phyloP scores from a whole-genome alignment of 1,284 basidiomycete species.

The Ustilago curta region DNA sequence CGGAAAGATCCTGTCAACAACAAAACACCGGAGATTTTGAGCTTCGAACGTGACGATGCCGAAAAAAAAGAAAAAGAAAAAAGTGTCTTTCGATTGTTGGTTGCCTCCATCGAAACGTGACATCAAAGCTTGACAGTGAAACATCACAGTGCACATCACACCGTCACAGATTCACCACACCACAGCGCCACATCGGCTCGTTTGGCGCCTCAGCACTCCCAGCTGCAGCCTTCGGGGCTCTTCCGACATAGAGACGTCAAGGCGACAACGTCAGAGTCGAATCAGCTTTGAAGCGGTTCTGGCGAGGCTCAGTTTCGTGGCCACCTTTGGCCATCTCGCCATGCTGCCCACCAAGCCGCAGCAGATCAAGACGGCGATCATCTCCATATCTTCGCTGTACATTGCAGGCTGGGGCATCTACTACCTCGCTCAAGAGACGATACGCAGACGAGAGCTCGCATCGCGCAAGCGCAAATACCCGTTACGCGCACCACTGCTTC shows the following conservation, averaged over 20 bases:
- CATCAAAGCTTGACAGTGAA: neutral
- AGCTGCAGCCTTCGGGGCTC: constrained; percentile 3
- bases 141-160: neutral
- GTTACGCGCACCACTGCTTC: constrained; percentile 35
- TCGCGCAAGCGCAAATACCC: constrained; percentile 41
- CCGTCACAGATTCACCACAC: no score
- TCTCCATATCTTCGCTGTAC: constrained; percentile 36
- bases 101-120: constrained; percentile 19
- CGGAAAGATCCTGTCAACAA: no score
- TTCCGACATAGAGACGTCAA: neutral
- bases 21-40: neutral
- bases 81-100: neutral
- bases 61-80: constrained; percentile 5
- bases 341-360: constrained; percentile 44
- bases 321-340: neutral
- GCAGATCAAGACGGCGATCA: constrained; percentile 39
- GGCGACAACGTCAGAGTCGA: neutral
- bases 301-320: constrained; percentile 1
- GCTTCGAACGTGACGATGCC: neutral
- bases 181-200: constrained; percentile 1
- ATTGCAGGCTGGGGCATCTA: constrained; percentile 55
- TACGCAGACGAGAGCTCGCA: constrained; percentile 35
- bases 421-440: constrained; percentile 57
- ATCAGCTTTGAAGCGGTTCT: neutral
- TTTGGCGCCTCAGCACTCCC: neutral